A percentile compares a stretch with the other conserved stretches of the same genome.
phyloP scores from a whole-genome alignment of 768 basidiomycete genomes.

The Pleurotus ostreatus region DNA sequence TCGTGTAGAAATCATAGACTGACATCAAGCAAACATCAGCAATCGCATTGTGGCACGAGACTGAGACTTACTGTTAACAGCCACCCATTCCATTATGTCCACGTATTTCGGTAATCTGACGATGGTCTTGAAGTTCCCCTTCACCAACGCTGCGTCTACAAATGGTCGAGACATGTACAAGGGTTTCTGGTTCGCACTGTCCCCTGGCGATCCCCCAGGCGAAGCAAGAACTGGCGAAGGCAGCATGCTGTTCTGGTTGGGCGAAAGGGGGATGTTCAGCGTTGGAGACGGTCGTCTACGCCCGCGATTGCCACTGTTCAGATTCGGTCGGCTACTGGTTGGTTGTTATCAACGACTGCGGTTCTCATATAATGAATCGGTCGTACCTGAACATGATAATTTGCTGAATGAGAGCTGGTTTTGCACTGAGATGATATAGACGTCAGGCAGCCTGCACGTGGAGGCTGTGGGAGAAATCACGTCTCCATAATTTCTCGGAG shows the following conservation, averaged over 20 bases:
- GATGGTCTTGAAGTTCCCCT: conserved; percentile 98
- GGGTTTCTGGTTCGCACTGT: conserved; percentile 43
- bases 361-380: not conserved
- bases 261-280: conserved; percentile 31
- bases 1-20: conserved; percentile 98
- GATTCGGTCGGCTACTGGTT: not conserved
- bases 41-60: not conserved
- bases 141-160: conserved; percentile 91
- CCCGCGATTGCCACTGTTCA: conserved; percentile 13
- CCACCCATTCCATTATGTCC: conserved; percentile 96
- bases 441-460: too few relatives aligned
- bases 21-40: not conserved
- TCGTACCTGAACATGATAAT: not conserved
- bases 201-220: conserved; percentile 21
- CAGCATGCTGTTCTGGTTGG: conserved; percentile 23
- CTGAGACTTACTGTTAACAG: conserved; percentile 74
- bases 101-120: conserved; percentile 95
- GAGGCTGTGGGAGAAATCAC: too few relatives aligned
- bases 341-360: too few relatives aligned
- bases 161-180: conserved; percentile 93
- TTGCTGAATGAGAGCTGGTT: too few relatives aligned
- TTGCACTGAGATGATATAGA: too few relatives aligned
- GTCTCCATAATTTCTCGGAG: too few relatives aligned
- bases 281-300: conserved; percentile 26
- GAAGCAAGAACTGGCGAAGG: conserved; percentile 36